phyloP scores from a whole-genome alignment of 225 moss, liverwort and hornwort genomes.

The Polytrichum commune region DNA sequence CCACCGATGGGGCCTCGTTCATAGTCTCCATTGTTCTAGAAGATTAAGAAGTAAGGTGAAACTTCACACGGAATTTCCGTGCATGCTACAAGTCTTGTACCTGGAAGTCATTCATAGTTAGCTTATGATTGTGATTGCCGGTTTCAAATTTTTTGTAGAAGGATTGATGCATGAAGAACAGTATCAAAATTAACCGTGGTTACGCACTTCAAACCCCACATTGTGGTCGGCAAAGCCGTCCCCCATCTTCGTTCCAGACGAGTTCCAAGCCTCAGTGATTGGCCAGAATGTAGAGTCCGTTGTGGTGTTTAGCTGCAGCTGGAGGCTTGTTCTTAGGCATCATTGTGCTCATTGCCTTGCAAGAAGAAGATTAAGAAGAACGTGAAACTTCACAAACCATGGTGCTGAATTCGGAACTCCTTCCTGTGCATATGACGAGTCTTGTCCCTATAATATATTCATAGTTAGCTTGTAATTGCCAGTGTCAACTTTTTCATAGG shows the following conservation, averaged over 20 bases:
- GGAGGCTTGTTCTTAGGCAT: conserved; percentile 73
- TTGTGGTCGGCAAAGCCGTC: conserved; percentile 50
- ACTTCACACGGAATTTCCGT: neutral
- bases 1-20: conserved; percentile 55
- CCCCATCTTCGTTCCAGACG: conserved; percentile 66
- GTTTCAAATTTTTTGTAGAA: too few species aligned
- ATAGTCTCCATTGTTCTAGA: conserved; percentile 76
- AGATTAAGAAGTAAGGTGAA: conserved; percentile 45
- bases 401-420: too few species aligned
- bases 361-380: conserved; percentile 45
- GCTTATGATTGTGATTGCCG: too few species aligned
- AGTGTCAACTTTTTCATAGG: too few species aligned
- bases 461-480: too few species aligned
- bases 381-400: too few species aligned
- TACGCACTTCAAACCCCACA: conserved; percentile 6
- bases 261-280: conserved; percentile 40
- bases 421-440: neutral
- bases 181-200: too few species aligned
- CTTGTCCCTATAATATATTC: too few species aligned
- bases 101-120: too few species aligned
- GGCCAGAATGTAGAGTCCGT: conserved; percentile 56
- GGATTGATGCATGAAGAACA: too few species aligned
- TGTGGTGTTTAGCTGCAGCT: conserved; percentile 41
- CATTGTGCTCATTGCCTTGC: conserved; percentile 68
- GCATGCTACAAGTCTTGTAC: too few species aligned